phyloP scores from a whole-genome alignment of 257 asterid genomes.

The Ajuga chamaepitys region DNA sequence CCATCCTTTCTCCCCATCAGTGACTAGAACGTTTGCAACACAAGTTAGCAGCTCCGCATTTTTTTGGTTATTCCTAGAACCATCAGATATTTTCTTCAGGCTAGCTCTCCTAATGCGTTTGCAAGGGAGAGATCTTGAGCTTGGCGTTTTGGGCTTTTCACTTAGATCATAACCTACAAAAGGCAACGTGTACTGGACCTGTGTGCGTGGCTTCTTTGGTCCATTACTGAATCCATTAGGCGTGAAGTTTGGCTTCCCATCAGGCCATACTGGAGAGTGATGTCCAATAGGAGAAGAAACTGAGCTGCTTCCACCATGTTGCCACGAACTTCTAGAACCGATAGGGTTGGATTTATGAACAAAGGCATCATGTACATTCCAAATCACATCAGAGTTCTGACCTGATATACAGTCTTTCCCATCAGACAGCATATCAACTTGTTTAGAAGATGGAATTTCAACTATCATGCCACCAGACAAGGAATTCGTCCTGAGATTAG shows the following conservation, averaged over 20 bases:
- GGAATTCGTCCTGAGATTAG: constrained; percentile 25
- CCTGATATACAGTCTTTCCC: constrained; percentile 24
- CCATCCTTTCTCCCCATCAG: constrained; percentile 82
- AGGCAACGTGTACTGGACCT: constrained; percentile 83
- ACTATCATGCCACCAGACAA: constrained; percentile 34
- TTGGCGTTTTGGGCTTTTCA: constrained; percentile 45
- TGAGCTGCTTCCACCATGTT: constrained; percentile 39
- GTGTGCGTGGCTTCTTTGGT: constrained; percentile 91
- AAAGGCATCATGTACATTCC: constrained; percentile 32
- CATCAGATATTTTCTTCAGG: constrained; percentile 63
- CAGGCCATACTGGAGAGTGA: constrained; percentile 50
- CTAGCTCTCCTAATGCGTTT: constrained; percentile 86
- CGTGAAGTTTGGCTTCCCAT: constrained; percentile 41
- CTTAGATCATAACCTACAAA: constrained; percentile 44
- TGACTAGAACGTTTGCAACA: constrained; percentile 71
- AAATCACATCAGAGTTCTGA: constrained; percentile 37
- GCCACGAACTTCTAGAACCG: constrained; percentile 34
- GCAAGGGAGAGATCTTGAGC: constrained; percentile 56
- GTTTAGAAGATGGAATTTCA: constrained; percentile 52
- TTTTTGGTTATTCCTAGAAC: constrained; percentile 47
- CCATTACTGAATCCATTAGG: constrained; percentile 60
- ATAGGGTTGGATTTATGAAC: constrained; percentile 31
- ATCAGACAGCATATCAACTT: constrained; percentile 26
- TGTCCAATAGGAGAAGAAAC: constrained; percentile 47
- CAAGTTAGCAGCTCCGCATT: constrained; percentile 50